Evolutionary conservation across 768 basidiomycete species (phyloP), one percentile per base, ranked within the genome.

Genomic region (Phylloporus sp.): DNA sequence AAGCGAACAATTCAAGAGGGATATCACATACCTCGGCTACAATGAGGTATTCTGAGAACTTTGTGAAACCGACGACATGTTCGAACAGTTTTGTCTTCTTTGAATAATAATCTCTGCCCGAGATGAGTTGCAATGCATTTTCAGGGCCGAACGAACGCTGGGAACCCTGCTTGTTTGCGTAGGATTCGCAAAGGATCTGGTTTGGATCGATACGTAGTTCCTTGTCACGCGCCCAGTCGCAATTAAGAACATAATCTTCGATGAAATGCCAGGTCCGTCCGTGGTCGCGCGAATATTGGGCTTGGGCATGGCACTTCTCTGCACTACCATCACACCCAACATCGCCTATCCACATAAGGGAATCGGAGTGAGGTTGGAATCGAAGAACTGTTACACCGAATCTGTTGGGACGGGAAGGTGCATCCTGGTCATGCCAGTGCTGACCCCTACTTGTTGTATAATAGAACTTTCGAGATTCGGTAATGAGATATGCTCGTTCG

Each of bases 1-100:
- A 20, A 27, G 0, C 24, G 27, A n/a, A 2, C 6, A n/a, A 47
- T 24, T 15, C 27, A 13, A 26, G 5, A 49, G 13, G 12, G 7
- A 7, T 11, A 20, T 9, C 24, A 62, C 84, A 47, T 36, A 97
- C 92, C 79, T 94, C 87, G 22, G 95, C 97, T 27, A 97, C 95
- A 40, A 98, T 84, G 66, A 98, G 77, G 67, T 89, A 99, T 73
- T 99, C 92, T 0, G 91, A 91, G 70, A 99, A 99, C 72, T 93
- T 95, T 0, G 97, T 86, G 72, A 95, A 97, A 7, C 97, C 97
- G 58, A 93, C 92, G 48, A 99, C 85, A 38, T 83, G 76, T 41
- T 91, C 81, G 62, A 98, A 99, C 20, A 97, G 67, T 65, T 80
- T 88, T 55, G 73, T 82, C 75, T 83, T 87, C 55, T 77, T 81